These are phyloP conservation scores for Hypoxylon cercidicola DNA, from an alignment of 495 filamentous ascomycete species.

Conservation along the genomic window DNA sequence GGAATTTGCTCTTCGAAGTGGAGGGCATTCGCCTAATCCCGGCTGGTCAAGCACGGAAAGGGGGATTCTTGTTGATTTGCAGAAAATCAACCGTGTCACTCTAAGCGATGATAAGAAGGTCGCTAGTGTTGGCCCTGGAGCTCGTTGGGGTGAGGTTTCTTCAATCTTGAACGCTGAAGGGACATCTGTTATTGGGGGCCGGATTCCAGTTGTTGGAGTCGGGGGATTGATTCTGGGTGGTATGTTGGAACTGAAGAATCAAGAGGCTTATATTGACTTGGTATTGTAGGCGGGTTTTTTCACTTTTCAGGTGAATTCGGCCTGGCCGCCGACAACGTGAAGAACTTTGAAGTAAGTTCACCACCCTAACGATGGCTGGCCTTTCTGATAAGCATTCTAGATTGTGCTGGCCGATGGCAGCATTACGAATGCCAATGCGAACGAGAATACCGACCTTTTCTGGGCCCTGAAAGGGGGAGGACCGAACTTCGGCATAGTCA, in stretches of 20 bases:
- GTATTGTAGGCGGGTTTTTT: conserved; percentile 30
- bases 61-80: conserved; percentile 60
- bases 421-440: conserved; percentile 57
- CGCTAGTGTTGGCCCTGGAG: conserved; percentile 52
- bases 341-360: conserved; percentile 52
- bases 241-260: conserved; percentile 1
- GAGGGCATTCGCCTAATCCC: conserved; percentile 54
- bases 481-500: conserved; percentile 66
- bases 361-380: not conserved
- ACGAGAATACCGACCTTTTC: conserved; percentile 57
- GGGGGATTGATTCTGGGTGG: conserved; percentile 53
- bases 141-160: conserved; percentile 54
- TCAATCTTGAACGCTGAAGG: conserved; percentile 38
- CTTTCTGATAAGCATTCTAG: not conserved
- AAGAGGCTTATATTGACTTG: conserved; percentile 43
- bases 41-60: conserved; percentile 47
- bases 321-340: conserved; percentile 56
- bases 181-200: conserved; percentile 50
- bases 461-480: conserved; percentile 63
- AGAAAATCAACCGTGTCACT: conserved; percentile 47
- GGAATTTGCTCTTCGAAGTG: conserved; percentile 56
- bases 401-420: conserved; percentile 56
- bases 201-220: conserved; percentile 50
- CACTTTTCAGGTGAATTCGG: conserved; percentile 39
- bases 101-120: conserved; percentile 46